Percentiles rank a stretch among this genome's conserved stretches.
Conservation (phyloP, 805 yeast genomes). For the Saccharomycopsis sp. region DNA sequence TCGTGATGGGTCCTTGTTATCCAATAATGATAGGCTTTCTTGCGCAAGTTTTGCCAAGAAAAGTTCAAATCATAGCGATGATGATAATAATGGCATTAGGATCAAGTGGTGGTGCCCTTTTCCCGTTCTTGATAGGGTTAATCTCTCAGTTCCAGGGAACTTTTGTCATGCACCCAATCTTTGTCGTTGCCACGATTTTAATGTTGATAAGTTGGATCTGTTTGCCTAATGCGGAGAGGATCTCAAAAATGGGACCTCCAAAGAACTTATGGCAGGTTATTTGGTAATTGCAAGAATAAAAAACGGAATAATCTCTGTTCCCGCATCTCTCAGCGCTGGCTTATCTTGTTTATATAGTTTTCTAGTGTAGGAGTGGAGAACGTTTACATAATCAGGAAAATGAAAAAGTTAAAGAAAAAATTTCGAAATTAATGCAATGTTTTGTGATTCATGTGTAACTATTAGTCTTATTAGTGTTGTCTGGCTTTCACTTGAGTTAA, state of each 20-base stretch:
- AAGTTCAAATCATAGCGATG: slow-evolving; percentile 42
- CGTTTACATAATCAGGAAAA: too few relatives aligned
- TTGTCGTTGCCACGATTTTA: slow-evolving; percentile 31
- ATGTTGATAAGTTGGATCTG: slow-evolving; percentile 35
- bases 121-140: slow-evolving; percentile 49
- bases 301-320: too few relatives aligned
- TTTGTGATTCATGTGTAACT: too few relatives aligned
- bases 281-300: too few relatives aligned
- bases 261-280: slow-evolving; percentile 25
- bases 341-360: too few relatives aligned
- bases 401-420: too few relatives aligned
- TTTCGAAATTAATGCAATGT: too few relatives aligned
- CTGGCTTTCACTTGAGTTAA: too few relatives aligned
- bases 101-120: slow-evolving; percentile 48
- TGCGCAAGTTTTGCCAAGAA: slow-evolving; percentile 41
- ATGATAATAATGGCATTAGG: slow-evolving; percentile 51
- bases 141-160: slow-evolving; percentile 40
- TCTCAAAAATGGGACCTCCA: slow-evolving; percentile 17
- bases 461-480: too few relatives aligned
- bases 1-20: slow-evolving; percentile 53
- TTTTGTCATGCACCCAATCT: slow-evolving; percentile 42
- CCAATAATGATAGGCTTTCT: slow-evolving; percentile 42
- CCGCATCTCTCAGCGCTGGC: too few relatives aligned
- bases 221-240: slow-evolving; percentile 39
- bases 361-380: too few relatives aligned